Evolutionary conservation across 2,329 filamentous ascomycete species (phyloP).

Genomic region (Zelopaecilomyces penicillatus): DNA sequence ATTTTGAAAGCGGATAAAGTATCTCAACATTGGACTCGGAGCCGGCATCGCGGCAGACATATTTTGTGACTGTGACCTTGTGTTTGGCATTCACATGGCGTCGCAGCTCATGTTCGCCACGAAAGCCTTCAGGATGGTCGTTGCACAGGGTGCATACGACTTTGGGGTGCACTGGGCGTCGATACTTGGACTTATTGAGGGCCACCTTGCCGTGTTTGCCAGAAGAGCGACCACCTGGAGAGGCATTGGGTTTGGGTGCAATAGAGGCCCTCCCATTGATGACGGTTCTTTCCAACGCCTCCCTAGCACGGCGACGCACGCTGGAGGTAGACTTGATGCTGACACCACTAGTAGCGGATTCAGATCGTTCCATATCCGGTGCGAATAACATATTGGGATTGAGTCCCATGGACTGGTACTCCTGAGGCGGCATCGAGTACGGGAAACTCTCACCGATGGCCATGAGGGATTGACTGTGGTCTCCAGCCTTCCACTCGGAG

Average conservation of each 20-base stretch:
- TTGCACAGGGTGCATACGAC: conserved; percentile 63
- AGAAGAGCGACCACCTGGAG: not conserved
- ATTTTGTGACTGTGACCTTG: conserved; percentile 44
- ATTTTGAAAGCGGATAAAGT: conserved; percentile 62
- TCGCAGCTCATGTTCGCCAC: conserved; percentile 75
- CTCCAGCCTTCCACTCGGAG: conserved; percentile 21
- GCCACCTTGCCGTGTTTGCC: conserved; percentile 35
- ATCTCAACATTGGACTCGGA: conserved; percentile 37
- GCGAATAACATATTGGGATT: conserved; percentile 21
- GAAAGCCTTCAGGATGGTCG: conserved; percentile 69
- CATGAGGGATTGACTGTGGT: conserved; percentile 25
- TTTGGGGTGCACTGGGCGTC: conserved; percentile 61
- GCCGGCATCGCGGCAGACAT: conserved; percentile 45
- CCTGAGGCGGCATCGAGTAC: conserved; percentile 12
- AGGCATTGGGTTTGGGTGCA: conserved; percentile 35
- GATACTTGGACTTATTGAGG: conserved; percentile 36
- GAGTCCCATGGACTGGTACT: conserved; percentile 21
- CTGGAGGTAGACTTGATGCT: conserved; percentile 39
- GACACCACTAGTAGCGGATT: conserved; percentile 33
- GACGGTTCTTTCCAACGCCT: conserved; percentile 38
- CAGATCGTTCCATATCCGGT: conserved; percentile 38
- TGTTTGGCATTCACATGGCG: conserved; percentile 63
- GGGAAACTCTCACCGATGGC: conserved; percentile 30
- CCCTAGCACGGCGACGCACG: conserved; percentile 37
- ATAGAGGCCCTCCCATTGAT: conserved; percentile 32